These are phyloP conservation scores for Dendrobium huoshanense DNA, from an alignment of 106 monocot species.

Conservation along the genomic window DNA sequence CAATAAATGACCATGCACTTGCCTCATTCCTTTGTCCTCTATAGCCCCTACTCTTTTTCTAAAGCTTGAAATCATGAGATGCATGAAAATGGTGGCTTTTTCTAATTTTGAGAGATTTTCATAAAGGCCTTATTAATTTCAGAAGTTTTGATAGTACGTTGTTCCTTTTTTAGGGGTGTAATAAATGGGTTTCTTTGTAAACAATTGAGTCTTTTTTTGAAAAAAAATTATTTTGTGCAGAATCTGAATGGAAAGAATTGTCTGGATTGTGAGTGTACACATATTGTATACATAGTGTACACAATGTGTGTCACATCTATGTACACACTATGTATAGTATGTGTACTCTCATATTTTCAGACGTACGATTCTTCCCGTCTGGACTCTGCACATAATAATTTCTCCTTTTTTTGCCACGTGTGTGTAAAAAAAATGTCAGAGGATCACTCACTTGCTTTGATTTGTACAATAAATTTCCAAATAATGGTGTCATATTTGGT, in stretches of 20 bases:
- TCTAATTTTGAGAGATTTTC: neutral
- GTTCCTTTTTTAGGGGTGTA: neutral
- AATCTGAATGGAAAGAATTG: too few species aligned
- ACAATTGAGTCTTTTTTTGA: neutral
- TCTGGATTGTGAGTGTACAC: too few species aligned
- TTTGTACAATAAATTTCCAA: neutral
- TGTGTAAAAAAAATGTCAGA: neutral
- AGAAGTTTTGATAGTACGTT: neutral
- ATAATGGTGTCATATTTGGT: neutral
- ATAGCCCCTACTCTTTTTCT: neutral
- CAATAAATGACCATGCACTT: too few species aligned
- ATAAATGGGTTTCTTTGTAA: neutral
- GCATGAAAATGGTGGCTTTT: neutral
- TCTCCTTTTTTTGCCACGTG: neutral
- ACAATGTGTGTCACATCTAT: too few species aligned
- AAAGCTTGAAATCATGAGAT: neutral
- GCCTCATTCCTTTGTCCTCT: too few species aligned
- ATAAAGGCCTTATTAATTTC: neutral
- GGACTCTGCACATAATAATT: too few species aligned
- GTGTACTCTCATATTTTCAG: too few species aligned
- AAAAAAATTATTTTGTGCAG: too few species aligned
- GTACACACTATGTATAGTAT: too few species aligned
- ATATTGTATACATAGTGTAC: too few species aligned
- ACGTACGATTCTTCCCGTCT: too few species aligned
- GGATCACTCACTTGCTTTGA: neutral